Evolutionary conservation across 257 asterid species (phyloP), one percentile per base, ranked within the genome.

Genomic region (Schizonepeta tenuifolia): DNA sequence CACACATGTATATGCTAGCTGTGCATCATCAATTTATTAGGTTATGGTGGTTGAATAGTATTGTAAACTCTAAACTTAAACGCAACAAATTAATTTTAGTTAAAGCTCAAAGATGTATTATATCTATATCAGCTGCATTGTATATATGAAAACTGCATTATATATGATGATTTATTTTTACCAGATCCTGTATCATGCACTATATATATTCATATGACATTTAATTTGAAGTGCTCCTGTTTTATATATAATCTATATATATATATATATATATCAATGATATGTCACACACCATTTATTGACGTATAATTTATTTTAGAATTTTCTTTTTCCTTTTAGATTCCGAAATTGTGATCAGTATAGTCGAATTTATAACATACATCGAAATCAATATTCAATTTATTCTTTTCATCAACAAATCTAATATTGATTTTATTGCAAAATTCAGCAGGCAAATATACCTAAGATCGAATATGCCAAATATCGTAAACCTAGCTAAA

Each of bases 11-110:
- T 2, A 5, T 18, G 68, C 18, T 40, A 40, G 47, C n/a, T 58
- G 51, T 41, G 65, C 44, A 67, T 62, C 59, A 50, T 75, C 5
- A 69, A 31, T 72, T 33, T 44, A 56, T 55, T 28, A 28, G 72
- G 65, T 47, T 22, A 59, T 59, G 74, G 77, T 77, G 21, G 67
- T 35, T 67, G 51, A 47, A 53, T 57, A n/a, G 40, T 10, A 33
- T 17, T 36, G 14, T 7, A 24, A 51, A 51, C 41, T 46, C 69
- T 36, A 56, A 38, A 47, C 17, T 70, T 7, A 40, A 13, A 21
- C 5, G 13, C 28, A 18, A n/a, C 57, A 49, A 43, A 49, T 2
- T 28, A 43, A 49, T 2, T 28, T 66, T 41, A 62, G 58, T 43
- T 28, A 47, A 74, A 54, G 35, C n/a, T n/a, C n/a, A n/a, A n/a